These are phyloP conservation scores for Quercus lobata DNA, from an alignment of 331 rosid genomes.

Conservation along the genomic window DNA sequence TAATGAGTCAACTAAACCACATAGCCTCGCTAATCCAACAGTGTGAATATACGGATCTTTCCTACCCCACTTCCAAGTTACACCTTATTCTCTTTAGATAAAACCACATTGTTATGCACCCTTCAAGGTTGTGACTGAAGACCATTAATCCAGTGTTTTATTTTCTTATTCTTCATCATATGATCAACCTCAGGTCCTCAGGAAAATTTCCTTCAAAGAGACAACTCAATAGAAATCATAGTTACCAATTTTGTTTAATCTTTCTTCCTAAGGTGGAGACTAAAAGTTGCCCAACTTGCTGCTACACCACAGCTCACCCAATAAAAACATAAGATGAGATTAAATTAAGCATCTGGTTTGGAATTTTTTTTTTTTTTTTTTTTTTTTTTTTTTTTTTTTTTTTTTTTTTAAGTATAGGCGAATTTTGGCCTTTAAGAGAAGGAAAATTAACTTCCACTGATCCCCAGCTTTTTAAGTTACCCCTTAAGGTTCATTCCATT, in stretches of 20 bases:
- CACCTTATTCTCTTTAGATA: not conserved
- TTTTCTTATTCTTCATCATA: not conserved
- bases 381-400: too few species aligned
- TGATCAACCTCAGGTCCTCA: not conserved
- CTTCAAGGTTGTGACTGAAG: not conserved
- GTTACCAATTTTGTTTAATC: not conserved
- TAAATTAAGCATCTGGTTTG: not conserved
- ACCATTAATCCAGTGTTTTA: not conserved
- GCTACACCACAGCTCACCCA: not conserved
- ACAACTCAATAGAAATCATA: not conserved
- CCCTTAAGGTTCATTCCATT: too few species aligned
- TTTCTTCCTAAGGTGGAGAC: not conserved
- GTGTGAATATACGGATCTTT: not conserved
- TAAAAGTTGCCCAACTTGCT: too few species aligned
- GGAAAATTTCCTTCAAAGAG: not conserved
- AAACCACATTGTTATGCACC: not conserved
- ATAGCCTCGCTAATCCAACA: conserved; percentile 33
- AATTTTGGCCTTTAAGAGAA: too few species aligned
- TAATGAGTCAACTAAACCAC: conserved; percentile 44
- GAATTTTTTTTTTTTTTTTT: too few species aligned
- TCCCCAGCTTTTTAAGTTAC: too few species aligned
- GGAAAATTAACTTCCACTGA: too few species aligned
- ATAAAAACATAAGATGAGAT: not conserved
- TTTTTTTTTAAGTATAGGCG: too few species aligned
- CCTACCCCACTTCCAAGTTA: not conserved